phyloP scores from a whole-genome alignment of 345 rosid genomes.

The Ceriops zippeliana region DNA sequence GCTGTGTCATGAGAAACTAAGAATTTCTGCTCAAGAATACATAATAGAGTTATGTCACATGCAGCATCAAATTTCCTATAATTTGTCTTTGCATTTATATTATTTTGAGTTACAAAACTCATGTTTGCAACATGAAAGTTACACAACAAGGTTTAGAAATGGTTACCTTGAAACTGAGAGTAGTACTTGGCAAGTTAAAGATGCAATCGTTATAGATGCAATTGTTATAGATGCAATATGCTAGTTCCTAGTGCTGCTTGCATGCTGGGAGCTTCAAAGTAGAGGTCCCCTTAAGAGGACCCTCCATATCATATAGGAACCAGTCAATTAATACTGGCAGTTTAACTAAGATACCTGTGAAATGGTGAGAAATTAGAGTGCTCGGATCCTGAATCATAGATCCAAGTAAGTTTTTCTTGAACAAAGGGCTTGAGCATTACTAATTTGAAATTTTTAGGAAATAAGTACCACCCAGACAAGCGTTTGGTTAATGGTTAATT shows the following conservation, averaged over 20 bases:
- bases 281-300: neutral
- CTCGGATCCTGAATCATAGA: too few relatives aligned
- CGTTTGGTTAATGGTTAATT: neutral
- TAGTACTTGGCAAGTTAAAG: neutral
- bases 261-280: neutral
- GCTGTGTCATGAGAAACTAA: too few relatives aligned
- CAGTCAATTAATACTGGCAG: too few relatives aligned
- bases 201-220: neutral
- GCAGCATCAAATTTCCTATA: too few relatives aligned
- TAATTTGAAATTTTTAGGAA: too few relatives aligned
- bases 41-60: too few relatives aligned
- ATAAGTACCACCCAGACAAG: neutral
- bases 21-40: too few relatives aligned
- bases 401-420: too few relatives aligned
- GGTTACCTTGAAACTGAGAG: neutral
- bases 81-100: neutral
- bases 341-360: neutral
- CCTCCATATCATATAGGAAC: neutral
- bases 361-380: neutral
- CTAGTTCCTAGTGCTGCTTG: neutral
- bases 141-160: neutral
- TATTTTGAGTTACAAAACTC: neutral
- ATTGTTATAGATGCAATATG: neutral
- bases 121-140: neutral
- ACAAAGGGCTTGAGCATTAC: too few relatives aligned